Conservation (phyloP, 164 flowering plant species). For the Paratinospora sagittata region DNA sequence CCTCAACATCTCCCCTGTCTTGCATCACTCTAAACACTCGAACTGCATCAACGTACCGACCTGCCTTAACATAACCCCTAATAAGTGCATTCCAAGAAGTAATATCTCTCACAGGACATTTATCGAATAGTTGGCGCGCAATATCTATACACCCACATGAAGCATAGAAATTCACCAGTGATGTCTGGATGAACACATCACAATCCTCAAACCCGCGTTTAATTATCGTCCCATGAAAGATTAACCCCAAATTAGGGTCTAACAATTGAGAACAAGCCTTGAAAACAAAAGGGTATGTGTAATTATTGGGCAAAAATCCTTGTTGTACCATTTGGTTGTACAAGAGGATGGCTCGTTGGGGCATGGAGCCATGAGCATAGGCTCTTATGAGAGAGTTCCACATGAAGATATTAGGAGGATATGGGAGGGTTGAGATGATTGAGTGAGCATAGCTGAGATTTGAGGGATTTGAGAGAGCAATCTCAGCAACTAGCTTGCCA, state of each 20-base stretch:
- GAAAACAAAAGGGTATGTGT: constrained; percentile 26
- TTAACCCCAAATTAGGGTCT: constrained; percentile 20
- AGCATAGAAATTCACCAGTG: constrained; percentile 22
- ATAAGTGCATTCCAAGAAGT: constrained; percentile 31
- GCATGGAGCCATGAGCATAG: constrained; percentile 21
- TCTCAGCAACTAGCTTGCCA: constrained; percentile 21
- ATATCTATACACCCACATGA: constrained; percentile 20
- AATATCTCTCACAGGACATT: constrained; percentile 20
- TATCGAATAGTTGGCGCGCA: constrained; percentile 24
- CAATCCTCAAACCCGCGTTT: constrained; percentile 22
- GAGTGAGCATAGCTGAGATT: constrained; percentile 23
- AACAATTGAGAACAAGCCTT: constrained; percentile 23
- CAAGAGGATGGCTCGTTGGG: constrained; percentile 13
- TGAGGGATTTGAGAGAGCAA: constrained; percentile 17
- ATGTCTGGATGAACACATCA: constrained; percentile 25
- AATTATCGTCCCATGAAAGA: constrained; percentile 17
- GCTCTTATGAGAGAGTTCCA: constrained; percentile 33
- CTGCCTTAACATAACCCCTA: constrained; percentile 22
- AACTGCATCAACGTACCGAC: constrained; percentile 18
- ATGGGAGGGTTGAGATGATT: constrained; percentile 8
- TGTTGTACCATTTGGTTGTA: constrained; percentile 12
- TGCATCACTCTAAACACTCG: constrained; percentile 22
- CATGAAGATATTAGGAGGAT: constrained; percentile 23
- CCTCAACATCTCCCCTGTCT: constrained; percentile 12
- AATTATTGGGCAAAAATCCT: constrained; percentile 25